A percentile compares a stretch with the other conserved stretches of the same genome.
These are phyloP conservation scores for Dactylellina cionopaga DNA, from an alignment of 2,329 filamentous ascomycete species.

Conservation along the genomic window DNA sequence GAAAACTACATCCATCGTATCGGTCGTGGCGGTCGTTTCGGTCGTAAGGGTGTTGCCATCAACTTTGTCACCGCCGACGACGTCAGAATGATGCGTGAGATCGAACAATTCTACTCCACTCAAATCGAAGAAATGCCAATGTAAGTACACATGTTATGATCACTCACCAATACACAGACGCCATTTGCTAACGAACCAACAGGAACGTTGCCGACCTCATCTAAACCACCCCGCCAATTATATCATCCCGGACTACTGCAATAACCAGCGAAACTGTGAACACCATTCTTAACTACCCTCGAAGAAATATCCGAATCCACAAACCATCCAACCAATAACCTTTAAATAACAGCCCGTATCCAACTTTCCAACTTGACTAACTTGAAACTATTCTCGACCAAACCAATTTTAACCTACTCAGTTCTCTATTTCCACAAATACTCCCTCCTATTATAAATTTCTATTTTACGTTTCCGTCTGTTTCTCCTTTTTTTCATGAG, in stretches of 20 bases:
- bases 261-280: too few relatives aligned
- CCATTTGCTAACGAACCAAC: constrained; percentile 7
- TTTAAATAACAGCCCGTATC: background rate
- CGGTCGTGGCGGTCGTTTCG: constrained; percentile 98
- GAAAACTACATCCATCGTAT: constrained; percentile 99
- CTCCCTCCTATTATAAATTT: too few relatives aligned
- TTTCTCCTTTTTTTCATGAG: constrained; percentile 27
- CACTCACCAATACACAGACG: too few relatives aligned
- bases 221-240: constrained; percentile 63
- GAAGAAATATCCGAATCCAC: too few relatives aligned
- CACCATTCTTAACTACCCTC: too few relatives aligned
- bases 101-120: constrained; percentile 99
- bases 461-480: constrained; percentile 18
- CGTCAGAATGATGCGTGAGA: constrained; percentile 99
- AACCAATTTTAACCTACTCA: background rate
- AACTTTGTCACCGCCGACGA: constrained; percentile 99
- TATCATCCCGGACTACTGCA: background rate
- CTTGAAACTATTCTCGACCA: background rate
- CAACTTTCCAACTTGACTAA: constrained; percentile 16
- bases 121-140: constrained; percentile 99
- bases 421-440: constrained; percentile 19
- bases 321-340: background rate
- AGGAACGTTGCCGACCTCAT: constrained; percentile 77
- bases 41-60: constrained; percentile 99
- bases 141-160: constrained; percentile 69